Evolutionary conservation across 2,329 filamentous ascomycete species (phyloP), one percentile per base, ranked within the genome.

Genomic region (Arthrobotrys entomopaga): DNA sequence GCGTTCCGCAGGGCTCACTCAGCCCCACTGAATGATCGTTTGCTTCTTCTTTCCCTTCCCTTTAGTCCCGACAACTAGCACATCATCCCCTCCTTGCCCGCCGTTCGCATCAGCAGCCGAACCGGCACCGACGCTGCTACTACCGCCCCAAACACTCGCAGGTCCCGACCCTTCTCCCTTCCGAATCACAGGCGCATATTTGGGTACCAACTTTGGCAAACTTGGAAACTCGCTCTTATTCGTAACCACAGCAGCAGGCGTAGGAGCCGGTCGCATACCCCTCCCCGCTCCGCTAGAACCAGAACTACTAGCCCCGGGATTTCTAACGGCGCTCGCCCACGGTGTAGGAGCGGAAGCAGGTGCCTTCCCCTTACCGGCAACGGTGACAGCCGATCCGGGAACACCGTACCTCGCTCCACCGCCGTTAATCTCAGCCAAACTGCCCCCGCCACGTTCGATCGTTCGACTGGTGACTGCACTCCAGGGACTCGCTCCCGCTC

Each of bases 231-330:
- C 78, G 8, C 19, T 46, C n/a, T 82, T 80, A 19, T 78, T 89
- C 11, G 64, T 59, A 26, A 52, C 50, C 13, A 59, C 13, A 24
- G 38, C 40, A 1, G 20, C 38, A 22, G 60, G 20, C 10, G 40
- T 40, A 1, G 29, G 20, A 15, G 15, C n/a, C 6, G 42, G 42
- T 19, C 13, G 15, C 38, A 26, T 26, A 7, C 20, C 49, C 19
- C 24, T 53, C 11, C 40, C 40, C 5, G 22, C 97, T 0, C 91
- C 86, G 0, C 92, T 93, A 0, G 88, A 85, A 0, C 85, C 0
- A 93, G 94, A 82, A 97, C 97, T 0, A 89, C 60, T 88, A 8
- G 50, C 16, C 16, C 49, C 58, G 7, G 34, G 29, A 43, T 65
- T 72, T 24, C 76, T 93, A 90, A 8, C 80, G 15, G 75, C 75